These are phyloP conservation scores for Metschnikowia baotianmanensis DNA, from an alignment of 805 yeast species.

Conservation along the genomic window DNA sequence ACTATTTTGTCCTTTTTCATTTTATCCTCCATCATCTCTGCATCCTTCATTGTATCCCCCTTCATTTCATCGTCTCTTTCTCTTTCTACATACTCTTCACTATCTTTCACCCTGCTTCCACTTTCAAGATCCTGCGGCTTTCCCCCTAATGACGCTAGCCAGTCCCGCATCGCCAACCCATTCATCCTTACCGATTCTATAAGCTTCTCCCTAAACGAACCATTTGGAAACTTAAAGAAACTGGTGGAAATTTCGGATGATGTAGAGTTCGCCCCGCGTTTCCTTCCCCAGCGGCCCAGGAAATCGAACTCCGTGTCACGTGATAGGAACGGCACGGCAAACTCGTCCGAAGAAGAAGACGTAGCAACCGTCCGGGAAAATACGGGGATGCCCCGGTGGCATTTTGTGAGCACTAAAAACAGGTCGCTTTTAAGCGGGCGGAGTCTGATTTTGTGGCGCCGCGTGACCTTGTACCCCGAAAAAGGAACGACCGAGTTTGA, in stretches of 20 bases:
- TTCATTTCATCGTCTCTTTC: too few relatives aligned
- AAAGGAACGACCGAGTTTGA: slow-evolving; percentile 13
- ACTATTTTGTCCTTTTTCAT: too few relatives aligned
- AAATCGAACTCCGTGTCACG: slow-evolving; percentile 8
- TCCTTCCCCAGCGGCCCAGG: slow-evolving; percentile 2
- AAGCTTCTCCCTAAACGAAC: not conserved
- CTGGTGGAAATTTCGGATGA: not conserved
- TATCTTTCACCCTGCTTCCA: not conserved
- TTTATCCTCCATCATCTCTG: too few relatives aligned
- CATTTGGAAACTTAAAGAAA: not conserved
- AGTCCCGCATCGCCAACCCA: not conserved
- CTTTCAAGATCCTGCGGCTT: not conserved
- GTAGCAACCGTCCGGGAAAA: slow-evolving; percentile 5
- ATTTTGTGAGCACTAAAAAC: slow-evolving; percentile 14
- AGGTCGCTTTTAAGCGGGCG: slow-evolving; percentile 11
- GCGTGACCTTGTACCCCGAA: slow-evolving; percentile 16
- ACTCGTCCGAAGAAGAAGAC: slow-evolving; percentile 9
- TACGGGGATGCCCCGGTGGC: slow-evolving; percentile 13
- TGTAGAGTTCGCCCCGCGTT: not conserved
- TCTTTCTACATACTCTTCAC: too few relatives aligned
- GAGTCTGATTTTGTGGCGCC: slow-evolving; percentile 12
- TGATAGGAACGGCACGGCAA: slow-evolving; percentile 6
- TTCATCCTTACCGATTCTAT: not conserved
- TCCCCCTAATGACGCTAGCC: not conserved
- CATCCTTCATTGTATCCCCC: too few relatives aligned